Evolutionary conservation across 805 yeast genomes (phyloP), one percentile per base, ranked within the genome.

Genomic region (Starmera dryadoides): DNA sequence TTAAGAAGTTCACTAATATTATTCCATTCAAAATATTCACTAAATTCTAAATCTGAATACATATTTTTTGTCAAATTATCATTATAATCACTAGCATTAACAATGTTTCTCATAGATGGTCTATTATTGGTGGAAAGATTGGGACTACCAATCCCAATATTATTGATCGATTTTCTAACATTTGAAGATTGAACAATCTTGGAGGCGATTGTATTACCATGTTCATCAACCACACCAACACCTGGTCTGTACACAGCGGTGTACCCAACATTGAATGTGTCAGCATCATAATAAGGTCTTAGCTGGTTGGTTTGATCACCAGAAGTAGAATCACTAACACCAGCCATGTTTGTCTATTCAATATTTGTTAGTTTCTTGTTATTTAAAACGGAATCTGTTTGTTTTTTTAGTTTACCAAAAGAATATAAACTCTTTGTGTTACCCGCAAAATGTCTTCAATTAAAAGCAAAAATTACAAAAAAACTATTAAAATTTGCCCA

Each of bases 271-370:
- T 77, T 69, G 56, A 83, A 83, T 1, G 79, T 63, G 20, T 71
- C 80, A n/a, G 81, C 72, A 56, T 81, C 78, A 53, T 79, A 77
- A 58, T 83, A 83, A 2, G 91, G 91, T 59, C 93, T 71, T 39
- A 71, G 59, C 9, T 12, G 21, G 25, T 34, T 41, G 12, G 33
- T 26, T 16, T 37, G 26, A 11, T 41, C 43, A 18, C 23, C n/a
- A n/a, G n/a, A n/a, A n/a, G n/a, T n/a, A n/a, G n/a, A n/a, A n/a
- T n/a, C n/a, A n/a, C n/a, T n/a, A n/a, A n/a, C n/a, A n/a, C n/a
- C n/a, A n/a, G n/a, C n/a, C n/a, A n/a, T n/a, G n/a, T n/a, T n/a
- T n/a, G n/a, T n/a, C n/a, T n/a, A n/a, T n/a, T n/a, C n/a, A n/a
- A n/a, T n/a, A n/a, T n/a, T n/a, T n/a, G n/a, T n/a, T n/a, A n/a